These are phyloP conservation scores for Coniochaeta hoffmannii DNA, from an alignment of 2,329 filamentous ascomycete species.

Conservation along the genomic window DNA sequence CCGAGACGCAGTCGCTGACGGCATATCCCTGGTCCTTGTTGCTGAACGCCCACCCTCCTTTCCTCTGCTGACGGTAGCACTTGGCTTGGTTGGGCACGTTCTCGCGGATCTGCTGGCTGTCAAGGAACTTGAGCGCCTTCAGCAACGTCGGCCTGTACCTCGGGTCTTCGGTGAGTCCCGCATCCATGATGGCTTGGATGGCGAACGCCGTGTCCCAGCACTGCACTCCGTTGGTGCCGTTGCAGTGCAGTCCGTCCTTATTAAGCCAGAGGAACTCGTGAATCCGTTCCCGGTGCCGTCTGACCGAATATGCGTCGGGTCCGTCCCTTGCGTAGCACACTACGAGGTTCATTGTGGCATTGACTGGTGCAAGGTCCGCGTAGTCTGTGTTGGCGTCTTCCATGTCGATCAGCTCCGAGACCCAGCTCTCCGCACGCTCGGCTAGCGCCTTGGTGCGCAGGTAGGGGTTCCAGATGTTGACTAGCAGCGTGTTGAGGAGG, in stretches of 20 bases:
- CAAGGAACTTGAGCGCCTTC: conserved; percentile 77
- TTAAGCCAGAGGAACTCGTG: conserved; percentile 91
- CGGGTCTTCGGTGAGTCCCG: conserved; percentile 68
- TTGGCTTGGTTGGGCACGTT: conserved; percentile 68
- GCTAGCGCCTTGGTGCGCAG: conserved; percentile 60
- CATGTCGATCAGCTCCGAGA: conserved; percentile 75
- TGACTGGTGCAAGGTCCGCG: conserved; percentile 81
- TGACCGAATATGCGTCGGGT: conserved; percentile 62
- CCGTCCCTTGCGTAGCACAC: conserved; percentile 81
- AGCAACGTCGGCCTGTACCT: conserved; percentile 77
- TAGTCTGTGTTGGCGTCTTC: conserved; percentile 93
- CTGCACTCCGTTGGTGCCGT: conserved; percentile 97
- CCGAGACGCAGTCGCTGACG: conserved; percentile 89
- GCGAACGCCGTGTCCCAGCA: conserved; percentile 92
- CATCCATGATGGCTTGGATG: conserved; percentile 74
- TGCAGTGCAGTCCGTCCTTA: conserved; percentile 83
- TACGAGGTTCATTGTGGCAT: conserved; percentile 82
- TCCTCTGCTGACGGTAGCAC: conserved; percentile 84
- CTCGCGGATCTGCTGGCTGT: conserved; percentile 84
- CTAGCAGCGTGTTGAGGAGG: conserved; percentile 67
- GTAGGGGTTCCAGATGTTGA: conserved; percentile 73
- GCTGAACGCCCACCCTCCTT: conserved; percentile 95
- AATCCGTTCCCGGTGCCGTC: conserved; percentile 70
- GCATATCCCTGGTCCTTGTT: conserved; percentile 89
- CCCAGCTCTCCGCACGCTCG: conserved; percentile 70